A percentile compares a stretch with the other conserved stretches of the same genome.
These are phyloP conservation scores for Pleurozium schreberi DNA, from an alignment of 225 moss, liverwort and hornwort genomes.

Conservation along the genomic window DNA sequence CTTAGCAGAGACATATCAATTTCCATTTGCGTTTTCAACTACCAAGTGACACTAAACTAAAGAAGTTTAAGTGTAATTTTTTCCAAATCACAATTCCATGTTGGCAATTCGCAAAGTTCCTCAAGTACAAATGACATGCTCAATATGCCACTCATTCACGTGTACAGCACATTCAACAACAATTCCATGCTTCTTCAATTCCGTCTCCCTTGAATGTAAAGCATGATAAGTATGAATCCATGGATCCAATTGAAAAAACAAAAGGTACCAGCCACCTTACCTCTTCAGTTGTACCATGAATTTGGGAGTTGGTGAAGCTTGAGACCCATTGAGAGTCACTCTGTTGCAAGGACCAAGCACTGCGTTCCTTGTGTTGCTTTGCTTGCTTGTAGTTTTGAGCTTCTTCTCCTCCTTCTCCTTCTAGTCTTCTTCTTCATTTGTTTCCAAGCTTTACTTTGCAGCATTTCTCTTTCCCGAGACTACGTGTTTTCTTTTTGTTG, in stretches of 20 bases:
- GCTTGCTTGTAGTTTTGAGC: neutral
- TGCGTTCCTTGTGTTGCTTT: neutral
- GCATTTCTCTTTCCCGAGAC: neutral
- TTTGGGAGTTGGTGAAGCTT: neutral
- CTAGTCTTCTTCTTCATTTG: neutral
- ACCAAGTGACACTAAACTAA: no score
- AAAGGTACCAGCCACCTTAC: neutral
- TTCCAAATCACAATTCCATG: neutral
- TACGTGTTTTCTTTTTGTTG: neutral
- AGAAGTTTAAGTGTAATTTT: neutral
- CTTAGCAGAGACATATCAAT: neutral
- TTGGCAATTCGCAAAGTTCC: neutral
- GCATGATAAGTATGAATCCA: neutral
- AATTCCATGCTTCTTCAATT: neutral
- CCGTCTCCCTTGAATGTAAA: neutral
- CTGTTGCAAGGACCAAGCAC: neutral
- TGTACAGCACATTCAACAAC: neutral
- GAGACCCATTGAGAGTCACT: neutral
- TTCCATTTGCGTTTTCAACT: rapidly evolving
- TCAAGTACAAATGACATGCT: neutral
- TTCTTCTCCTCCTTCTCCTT: neutral
- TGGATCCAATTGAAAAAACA: neutral
- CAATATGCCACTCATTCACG: no score
- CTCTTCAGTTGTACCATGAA: neutral
- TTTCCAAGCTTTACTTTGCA: neutral